These are phyloP conservation scores for Pseudogymnoascus sp. DNA, from an alignment of 2,329 filamentous ascomycete species.

Conservation along the genomic window DNA sequence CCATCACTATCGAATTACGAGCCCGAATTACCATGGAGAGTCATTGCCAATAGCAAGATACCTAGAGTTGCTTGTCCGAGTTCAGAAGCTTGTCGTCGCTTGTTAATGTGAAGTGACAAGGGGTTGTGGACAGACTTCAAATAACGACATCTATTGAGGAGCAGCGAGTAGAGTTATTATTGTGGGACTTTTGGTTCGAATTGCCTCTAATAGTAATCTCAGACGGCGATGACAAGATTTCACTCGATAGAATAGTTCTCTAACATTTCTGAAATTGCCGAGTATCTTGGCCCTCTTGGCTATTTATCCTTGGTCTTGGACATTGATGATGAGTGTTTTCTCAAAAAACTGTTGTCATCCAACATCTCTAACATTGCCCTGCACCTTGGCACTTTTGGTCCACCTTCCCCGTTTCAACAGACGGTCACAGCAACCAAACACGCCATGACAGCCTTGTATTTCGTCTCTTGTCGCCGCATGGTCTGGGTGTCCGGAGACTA, in stretches of 20 bases:
- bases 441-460: not conserved
- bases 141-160: not conserved
- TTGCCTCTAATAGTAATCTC: not conserved
- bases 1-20: not conserved
- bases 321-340: not conserved
- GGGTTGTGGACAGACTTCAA: not conserved
- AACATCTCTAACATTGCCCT: not conserved
- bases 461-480: not conserved
- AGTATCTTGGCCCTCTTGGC: slow-evolving; percentile 2
- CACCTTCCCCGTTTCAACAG: not conserved
- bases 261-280: not conserved
- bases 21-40: not conserved
- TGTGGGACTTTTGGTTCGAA: not conserved
- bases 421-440: not conserved
- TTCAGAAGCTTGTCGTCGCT: not conserved
- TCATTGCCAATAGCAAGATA: not conserved
- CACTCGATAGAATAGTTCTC: not conserved
- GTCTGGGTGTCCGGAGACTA: not conserved
- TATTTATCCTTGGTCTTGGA: not conserved
- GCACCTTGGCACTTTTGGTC: not conserved
- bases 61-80: not conserved
- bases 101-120: not conserved
- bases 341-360: not conserved
- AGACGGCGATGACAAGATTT: not conserved
- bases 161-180: not conserved